Base-by-base conservation (phyloP, 352 stramenopile genomes). In the Bremia lactucae region DNA sequence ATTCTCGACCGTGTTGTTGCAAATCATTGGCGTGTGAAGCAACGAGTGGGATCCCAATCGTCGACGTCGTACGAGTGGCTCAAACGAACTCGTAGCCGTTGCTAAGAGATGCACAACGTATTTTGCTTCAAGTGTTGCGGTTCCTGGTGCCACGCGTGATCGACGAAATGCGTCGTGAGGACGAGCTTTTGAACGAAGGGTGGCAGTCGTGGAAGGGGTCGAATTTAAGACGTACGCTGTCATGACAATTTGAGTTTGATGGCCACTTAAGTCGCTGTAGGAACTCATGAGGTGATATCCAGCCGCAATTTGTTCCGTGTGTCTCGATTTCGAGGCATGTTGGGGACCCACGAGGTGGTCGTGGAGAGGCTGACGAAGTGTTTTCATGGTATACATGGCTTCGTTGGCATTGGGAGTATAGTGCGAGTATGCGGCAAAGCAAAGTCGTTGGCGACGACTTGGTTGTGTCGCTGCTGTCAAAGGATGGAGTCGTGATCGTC, bases 311-410 rank as follows among this genome's bases (percentile, higher is more conserved):
- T 85, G 65, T 31, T 87, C 74, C 26, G 72, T 20, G 4, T 59
- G 53, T 18, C 63, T 59, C 56, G 41, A 57, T 15, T 57, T 42
- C 13, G 49, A 33, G 4, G 25, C 22, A 19, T 20, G 51, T 15
- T 49, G 25, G 14, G 39, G 34, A 9, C 35, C 22, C 6, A 46
- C 52, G 34, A 68, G 52, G 2, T 55, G 49, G 25, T 63, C 49
- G 50, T 83, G 75, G 6, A 74, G 55, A 20, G 59, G 41, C 14
- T 59, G 65, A 0, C 70, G 65, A 11, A 87, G 54, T 10, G 75
- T 83, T 44, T 72, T 77, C 62, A 83, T 67, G 13, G 78, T 62
- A 50, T 83, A 74, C 25, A 82, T 72, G 2, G 75, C 72, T 14
- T 81, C 65, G 35, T 78, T 69, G 1, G 42, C 49, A 1, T 47